Evolutionary conservation across 176 grass and related monocot genomes (phyloP).

Genomic region (Zoysia japonica): DNA sequence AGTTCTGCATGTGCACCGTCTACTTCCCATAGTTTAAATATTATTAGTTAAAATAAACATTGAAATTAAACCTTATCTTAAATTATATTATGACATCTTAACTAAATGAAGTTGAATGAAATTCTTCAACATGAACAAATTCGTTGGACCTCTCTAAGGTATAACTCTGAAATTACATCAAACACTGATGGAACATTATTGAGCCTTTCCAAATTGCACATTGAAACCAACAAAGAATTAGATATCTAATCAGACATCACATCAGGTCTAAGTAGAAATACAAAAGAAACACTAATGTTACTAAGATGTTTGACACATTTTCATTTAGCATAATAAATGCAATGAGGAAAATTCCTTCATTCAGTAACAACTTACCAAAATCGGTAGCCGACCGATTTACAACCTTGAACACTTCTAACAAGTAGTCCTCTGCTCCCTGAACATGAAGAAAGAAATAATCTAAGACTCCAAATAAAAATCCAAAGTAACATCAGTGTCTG

Average conservation of each 20-base stretch:
- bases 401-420: slow-evolving; percentile 44
- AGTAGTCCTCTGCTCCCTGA: slow-evolving; percentile 50
- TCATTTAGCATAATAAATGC: slow-evolving; percentile 24
- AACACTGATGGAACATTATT: neutral
- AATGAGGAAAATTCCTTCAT: slow-evolving; percentile 13
- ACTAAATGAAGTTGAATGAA: slow-evolving; percentile 13
- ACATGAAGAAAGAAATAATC: slow-evolving; percentile 13
- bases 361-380: slow-evolving; percentile 50
- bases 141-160: neutral
- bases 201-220: neutral
- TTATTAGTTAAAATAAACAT: slow-evolving; percentile 20
- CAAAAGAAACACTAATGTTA: neutral
- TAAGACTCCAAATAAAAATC: slow-evolving; percentile 5
- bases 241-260: neutral
- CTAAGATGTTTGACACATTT: slow-evolving; percentile 1
- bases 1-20: neutral
- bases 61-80: neutral
- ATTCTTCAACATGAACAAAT: neutral
- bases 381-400: slow-evolving; percentile 43
- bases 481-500: neutral
- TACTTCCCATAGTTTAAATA: neutral
- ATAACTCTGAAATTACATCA: slow-evolving; percentile 16
- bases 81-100: neutral
- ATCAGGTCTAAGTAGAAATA: neutral
- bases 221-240: neutral